A percentile compares a stretch with the other conserved stretches of the same genome.
Conservation (phyloP, 1,139 yeast genomes). For the Debaryomyces sp. region DNA sequence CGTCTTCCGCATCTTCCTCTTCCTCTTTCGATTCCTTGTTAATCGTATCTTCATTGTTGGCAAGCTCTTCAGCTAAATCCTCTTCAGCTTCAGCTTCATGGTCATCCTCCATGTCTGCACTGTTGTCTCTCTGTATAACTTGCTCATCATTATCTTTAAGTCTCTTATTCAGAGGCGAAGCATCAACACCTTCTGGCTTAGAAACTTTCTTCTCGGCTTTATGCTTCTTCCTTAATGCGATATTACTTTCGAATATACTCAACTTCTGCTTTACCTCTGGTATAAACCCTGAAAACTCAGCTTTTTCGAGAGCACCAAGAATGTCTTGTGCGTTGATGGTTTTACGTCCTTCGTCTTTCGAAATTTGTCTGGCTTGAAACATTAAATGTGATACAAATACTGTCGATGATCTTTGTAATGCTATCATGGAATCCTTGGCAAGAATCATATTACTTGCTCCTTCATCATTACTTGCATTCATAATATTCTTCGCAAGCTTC, state of each 20-base stretch:
- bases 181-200: conserved; percentile 9
- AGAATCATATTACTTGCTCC: conserved; percentile 38
- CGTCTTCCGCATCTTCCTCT: conserved; percentile 22
- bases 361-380: conserved; percentile 60
- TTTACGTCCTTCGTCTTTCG: conserved; percentile 57
- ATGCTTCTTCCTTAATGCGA: conserved; percentile 41
- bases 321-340: conserved; percentile 70
- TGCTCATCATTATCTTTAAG: conserved; percentile 17
- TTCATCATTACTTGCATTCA: conserved; percentile 34
- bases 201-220: conserved; percentile 22
- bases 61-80: conserved; percentile 11
- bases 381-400: conserved; percentile 71
- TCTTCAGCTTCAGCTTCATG: conserved; percentile 17
- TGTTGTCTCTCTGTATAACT: conserved; percentile 12
- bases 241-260: conserved; percentile 43
- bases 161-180: conserved; percentile 15
- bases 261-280: conserved; percentile 56
- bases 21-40: conserved; percentile 16
- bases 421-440: conserved; percentile 68
- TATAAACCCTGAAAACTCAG: conserved; percentile 57
- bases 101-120: conserved; percentile 14
- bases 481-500: conserved; percentile 54
- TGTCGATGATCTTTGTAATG: conserved; percentile 71
- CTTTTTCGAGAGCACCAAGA: conserved; percentile 55
- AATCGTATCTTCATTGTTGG: conserved; percentile 12